Conservation (phyloP, 345 rosid species). For the Cardamine chenopodiifolia region DNA sequence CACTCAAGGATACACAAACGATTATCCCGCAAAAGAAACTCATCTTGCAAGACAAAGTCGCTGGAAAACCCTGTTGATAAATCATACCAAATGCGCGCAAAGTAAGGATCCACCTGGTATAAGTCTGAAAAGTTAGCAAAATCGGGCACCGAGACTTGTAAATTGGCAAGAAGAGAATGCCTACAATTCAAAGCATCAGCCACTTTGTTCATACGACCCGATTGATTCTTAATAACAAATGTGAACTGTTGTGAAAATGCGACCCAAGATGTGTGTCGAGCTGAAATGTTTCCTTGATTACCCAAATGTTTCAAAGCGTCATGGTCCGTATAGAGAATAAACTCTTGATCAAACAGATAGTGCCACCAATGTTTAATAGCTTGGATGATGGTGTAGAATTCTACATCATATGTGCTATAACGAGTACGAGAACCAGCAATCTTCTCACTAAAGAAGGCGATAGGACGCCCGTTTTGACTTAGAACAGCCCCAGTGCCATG, state of each 20-base stretch:
- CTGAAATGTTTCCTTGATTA: not conserved
- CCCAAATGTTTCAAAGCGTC: not conserved
- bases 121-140: not conserved
- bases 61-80: no score
- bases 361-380: not conserved
- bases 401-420: not conserved
- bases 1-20: no score
- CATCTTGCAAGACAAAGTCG: no score
- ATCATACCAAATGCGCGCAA: not conserved
- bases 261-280: not conserved
- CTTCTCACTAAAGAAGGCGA: not conserved
- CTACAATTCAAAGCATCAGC: not conserved
- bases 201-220: not conserved
- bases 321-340: not conserved
- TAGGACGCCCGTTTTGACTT: not conserved
- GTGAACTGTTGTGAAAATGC: not conserved
- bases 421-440: not conserved
- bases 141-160: not conserved
- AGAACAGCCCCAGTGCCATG: not conserved
- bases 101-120: not conserved
- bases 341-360: not conserved
- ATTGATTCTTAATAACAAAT: not conserved
- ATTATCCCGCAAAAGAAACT: no score
- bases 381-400: not conserved
- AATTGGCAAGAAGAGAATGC: no score